A percentile compares a stretch with the other conserved stretches of the same genome.
Conservation (phyloP, 345 rosid species). For the Rhodamnia rubescens region DNA sequence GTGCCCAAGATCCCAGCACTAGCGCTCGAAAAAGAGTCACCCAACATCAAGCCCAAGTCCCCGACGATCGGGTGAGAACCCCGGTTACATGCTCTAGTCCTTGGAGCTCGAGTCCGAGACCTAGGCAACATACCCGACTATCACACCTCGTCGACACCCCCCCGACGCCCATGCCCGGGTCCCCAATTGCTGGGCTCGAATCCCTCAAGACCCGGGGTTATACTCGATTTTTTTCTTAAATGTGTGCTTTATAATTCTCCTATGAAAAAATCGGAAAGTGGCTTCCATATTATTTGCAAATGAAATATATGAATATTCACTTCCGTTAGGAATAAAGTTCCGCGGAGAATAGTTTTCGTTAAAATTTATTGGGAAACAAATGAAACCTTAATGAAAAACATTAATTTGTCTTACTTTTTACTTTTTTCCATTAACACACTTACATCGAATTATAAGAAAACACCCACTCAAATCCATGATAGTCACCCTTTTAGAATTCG, state of each 20-base stretch:
- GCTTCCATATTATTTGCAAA: not conserved
- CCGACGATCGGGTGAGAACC: rapidly evolving
- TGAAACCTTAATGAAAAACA: not conserved
- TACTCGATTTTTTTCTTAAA: not conserved
- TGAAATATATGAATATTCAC: not conserved
- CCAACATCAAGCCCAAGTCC: rapidly evolving
- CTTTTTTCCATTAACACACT: not conserved
- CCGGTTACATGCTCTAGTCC: not conserved
- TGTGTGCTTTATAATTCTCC: not conserved
- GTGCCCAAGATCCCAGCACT: rapidly evolving
- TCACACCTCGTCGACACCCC: not conserved
- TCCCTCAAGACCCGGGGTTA: rapidly evolving
- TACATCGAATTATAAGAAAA: not conserved
- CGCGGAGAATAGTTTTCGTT: not conserved
- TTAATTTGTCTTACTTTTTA: not conserved
- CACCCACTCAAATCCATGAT: not conserved
- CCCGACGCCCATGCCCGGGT: rapidly evolving
- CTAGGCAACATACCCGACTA: not conserved
- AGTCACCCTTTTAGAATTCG: not conserved
- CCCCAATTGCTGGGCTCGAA: not conserved
- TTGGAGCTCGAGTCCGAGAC: rapidly evolving
- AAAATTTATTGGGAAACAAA: not conserved
- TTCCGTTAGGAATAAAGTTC: not conserved
- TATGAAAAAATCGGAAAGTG: not conserved
- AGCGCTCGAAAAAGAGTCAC: not conserved